These are phyloP conservation scores for Epicoccum nigrum DNA, from an alignment of 2,329 filamentous ascomycete species.

Conservation along the genomic window DNA sequence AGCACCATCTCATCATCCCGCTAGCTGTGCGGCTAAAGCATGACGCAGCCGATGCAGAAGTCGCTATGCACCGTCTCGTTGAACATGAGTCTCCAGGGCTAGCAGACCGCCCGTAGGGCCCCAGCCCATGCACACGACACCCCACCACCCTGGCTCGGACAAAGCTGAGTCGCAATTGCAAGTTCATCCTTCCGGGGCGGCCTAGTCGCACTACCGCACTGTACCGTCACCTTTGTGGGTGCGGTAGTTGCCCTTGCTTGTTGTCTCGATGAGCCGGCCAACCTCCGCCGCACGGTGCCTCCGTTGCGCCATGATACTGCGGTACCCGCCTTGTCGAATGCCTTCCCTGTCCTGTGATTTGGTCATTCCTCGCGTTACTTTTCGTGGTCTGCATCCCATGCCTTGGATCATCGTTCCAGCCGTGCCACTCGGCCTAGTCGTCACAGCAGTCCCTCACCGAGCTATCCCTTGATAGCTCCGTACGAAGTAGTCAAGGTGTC, in stretches of 20 bases:
- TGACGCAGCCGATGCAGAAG: slow-evolving; percentile 30
- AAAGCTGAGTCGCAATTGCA: slow-evolving; percentile 45
- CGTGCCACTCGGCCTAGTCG: slow-evolving; percentile 46
- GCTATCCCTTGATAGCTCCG: slow-evolving; percentile 42
- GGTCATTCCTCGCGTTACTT: slow-evolving; percentile 42
- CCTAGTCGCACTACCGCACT: slow-evolving; percentile 40
- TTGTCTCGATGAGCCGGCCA: slow-evolving; percentile 35
- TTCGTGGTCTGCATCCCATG: slow-evolving; percentile 43
- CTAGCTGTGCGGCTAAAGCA: slow-evolving; percentile 42
- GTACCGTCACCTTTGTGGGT: slow-evolving; percentile 37
- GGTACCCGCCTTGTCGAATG: slow-evolving; percentile 42
- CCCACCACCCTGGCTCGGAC: slow-evolving; percentile 31
- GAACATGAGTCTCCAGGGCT: slow-evolving; percentile 32
- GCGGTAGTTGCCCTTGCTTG: slow-evolving; percentile 33
- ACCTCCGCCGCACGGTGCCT: slow-evolving; percentile 46
- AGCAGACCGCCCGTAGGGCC: slow-evolving; percentile 43
- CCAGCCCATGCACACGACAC: slow-evolving; percentile 44
- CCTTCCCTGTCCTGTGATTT: slow-evolving; percentile 42
- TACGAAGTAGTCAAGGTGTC: slow-evolving; percentile 35
- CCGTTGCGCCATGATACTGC: slow-evolving; percentile 51
- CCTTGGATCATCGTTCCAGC: slow-evolving; percentile 47
- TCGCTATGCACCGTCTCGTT: slow-evolving; percentile 36
- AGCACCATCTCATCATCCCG: slow-evolving; percentile 26
- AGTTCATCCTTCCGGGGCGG: slow-evolving; percentile 29
- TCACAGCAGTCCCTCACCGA: slow-evolving; percentile 45